Percentiles rank a stretch among this genome's conserved stretches.
phyloP scores from a whole-genome alignment of 768 basidiomycete species.

The Trichaptum fuscoviolaceum region DNA sequence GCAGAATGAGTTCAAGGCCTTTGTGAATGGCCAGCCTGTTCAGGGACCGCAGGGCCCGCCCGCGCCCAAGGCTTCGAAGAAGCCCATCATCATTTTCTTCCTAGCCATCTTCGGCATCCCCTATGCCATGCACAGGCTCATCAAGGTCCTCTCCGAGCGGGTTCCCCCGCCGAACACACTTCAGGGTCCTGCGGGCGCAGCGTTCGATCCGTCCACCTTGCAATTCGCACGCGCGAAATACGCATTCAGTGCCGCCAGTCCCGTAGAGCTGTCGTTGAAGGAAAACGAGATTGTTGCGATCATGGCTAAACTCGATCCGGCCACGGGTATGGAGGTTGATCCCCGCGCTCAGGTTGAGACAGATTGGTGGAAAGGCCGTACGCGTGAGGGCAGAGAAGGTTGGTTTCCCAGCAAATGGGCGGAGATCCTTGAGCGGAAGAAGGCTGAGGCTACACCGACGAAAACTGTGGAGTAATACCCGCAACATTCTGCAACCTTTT shows the following conservation, averaged over 20 bases:
- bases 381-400: slow-evolving; percentile 84
- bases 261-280: slow-evolving; percentile 73
- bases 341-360: slow-evolving; percentile 50
- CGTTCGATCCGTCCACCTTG: slow-evolving; percentile 73
- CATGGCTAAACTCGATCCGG: slow-evolving; percentile 70
- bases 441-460: slow-evolving; percentile 30
- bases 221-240: slow-evolving; percentile 82
- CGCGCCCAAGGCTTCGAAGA: slow-evolving; percentile 67
- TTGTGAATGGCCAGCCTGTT: slow-evolving; percentile 60
- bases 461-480: slow-evolving; percentile 22
- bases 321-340: slow-evolving; percentile 63
- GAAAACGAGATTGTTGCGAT: slow-evolving; percentile 94
- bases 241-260: slow-evolving; percentile 67
- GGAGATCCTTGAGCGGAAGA: slow-evolving; percentile 54
- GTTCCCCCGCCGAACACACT: slow-evolving; percentile 42
- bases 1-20: slow-evolving; percentile 69
- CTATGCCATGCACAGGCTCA: slow-evolving; percentile 87
- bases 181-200: slow-evolving; percentile 24
- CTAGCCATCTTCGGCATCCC: slow-evolving; percentile 91
- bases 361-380: slow-evolving; percentile 96
- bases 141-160: slow-evolving; percentile 68
- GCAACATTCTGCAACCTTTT: background rate
- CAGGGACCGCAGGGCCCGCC: slow-evolving; percentile 38
- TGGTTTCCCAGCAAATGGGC: slow-evolving; percentile 96
- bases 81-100: slow-evolving; percentile 90